Evolutionary conservation across 1,284 basidiomycete genomes (phyloP), one percentile per base, ranked within the genome.

Genomic region (Pseudozyma hubeiensis): DNA sequence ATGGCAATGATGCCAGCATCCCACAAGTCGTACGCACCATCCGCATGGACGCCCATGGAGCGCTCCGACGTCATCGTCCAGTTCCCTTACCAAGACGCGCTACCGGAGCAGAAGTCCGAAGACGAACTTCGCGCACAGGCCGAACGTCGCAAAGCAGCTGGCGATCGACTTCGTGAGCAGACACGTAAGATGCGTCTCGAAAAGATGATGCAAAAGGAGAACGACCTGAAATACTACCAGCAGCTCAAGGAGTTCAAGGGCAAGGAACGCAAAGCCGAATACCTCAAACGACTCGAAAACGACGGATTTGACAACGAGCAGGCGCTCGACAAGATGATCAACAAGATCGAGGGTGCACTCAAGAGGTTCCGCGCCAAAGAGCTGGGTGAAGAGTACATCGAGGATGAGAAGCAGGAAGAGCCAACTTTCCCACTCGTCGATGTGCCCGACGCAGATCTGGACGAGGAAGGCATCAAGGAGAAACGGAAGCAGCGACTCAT

Each of bases 391-490:
- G 80, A 81, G 40, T 77, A 74, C 34, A 52, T 62, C 31, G 71
- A 79, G 24, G 86, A 86, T 31, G 77, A 82, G 34, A 85, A 89
- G 84, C 84, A 91, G 87, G 93, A 94, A 65, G 91, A 91, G 8
- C 88, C 90, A 0, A 89, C 89, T 0, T 99, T 95, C 86, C 94
- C 93, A 7, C 88, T 99, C 3, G 87, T 96, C 14, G 94, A 97
- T 78, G 88, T 92, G 1, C 93, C 94, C 0, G 97, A 99, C 85
- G 91, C 90, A 17, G 92, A 97, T 89, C 88, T 99, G 19, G 93
- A 93, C 77, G 95, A 98, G 82, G 95, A 97, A 49, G 89, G 90
- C 14, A 82, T 98, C 49, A 97, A 93, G 84, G 97, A 99, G 85
- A 99, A 99, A 87, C 91, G 91, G 79, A 92, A 91, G 77, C 97